Conservation (phyloP, 139 green algal genomes). For the Tetradesmus obliquus region DNA sequence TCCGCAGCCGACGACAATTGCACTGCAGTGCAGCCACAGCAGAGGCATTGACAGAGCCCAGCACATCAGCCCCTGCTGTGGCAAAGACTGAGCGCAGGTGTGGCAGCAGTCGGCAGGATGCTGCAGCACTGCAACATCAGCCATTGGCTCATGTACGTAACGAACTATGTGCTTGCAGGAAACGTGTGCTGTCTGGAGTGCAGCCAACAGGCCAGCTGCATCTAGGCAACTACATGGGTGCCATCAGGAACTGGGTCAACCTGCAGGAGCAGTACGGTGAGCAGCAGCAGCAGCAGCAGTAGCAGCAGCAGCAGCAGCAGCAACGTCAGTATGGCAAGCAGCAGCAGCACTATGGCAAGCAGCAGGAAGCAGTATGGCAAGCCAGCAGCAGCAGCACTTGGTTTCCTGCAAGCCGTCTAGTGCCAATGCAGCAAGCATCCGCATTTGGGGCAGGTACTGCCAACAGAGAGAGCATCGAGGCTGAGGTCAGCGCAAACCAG, state of each 20-base stretch:
- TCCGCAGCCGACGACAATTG: neutral
- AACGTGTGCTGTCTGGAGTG: slow-evolving; percentile 93
- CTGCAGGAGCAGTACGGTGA: slow-evolving; percentile 93
- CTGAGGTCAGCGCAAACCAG: too few species aligned
- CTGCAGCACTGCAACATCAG: neutral
- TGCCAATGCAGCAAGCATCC: too few species aligned
- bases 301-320: neutral
- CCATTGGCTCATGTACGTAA: neutral
- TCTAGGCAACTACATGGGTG: slow-evolving; percentile 98
- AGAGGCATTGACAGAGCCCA: slow-evolving; percentile 23
- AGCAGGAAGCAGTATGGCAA: too few species aligned
- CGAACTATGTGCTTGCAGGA: neutral
- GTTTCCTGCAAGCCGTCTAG: too few species aligned
- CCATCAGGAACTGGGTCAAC: slow-evolving; percentile 96
- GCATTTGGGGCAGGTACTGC: too few species aligned
- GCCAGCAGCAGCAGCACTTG: neutral
- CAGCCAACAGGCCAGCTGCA: slow-evolving; percentile 97
- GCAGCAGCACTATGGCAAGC: too few species aligned
- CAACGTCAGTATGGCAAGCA: too few species aligned
- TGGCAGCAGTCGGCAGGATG: neutral
- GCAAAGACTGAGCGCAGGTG: slow-evolving; percentile 28
- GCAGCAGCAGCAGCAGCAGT: slow-evolving; percentile 41
- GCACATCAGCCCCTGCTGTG: slow-evolving; percentile 6
- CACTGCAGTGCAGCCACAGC: slow-evolving; percentile 7
- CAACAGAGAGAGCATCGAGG: too few species aligned